These are phyloP conservation scores for Phialophora chinensis DNA, from an alignment of 2,329 filamentous ascomycete species.

Conservation along the genomic window DNA sequence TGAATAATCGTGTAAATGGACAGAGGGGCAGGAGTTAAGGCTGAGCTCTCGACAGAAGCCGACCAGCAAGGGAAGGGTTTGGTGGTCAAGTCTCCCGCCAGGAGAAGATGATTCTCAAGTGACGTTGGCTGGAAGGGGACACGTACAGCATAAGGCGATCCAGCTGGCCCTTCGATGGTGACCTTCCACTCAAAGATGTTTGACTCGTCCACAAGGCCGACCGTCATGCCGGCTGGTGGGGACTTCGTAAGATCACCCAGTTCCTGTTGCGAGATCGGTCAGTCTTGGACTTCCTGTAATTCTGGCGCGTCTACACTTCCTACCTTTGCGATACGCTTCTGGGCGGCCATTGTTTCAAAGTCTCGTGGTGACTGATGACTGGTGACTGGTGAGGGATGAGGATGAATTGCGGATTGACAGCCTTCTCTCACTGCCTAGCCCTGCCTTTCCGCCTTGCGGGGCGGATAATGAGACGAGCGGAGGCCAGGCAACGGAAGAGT, in stretches of 20 bases:
- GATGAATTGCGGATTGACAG: neutral
- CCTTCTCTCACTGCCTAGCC: slow-evolving; percentile 14
- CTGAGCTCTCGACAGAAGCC: neutral
- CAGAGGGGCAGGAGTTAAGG: neutral
- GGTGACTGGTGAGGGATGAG: neutral
- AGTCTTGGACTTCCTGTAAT: neutral
- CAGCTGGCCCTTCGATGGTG: slow-evolving; percentile 68
- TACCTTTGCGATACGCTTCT: slow-evolving; percentile 57
- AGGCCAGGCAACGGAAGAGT: slow-evolving; percentile 9
- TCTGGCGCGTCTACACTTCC: neutral
- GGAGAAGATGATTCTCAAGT: slow-evolving; percentile 1
- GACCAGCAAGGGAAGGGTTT: neutral
- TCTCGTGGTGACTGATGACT: neutral
- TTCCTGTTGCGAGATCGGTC: slow-evolving; percentile 55
- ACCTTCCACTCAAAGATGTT: slow-evolving; percentile 73
- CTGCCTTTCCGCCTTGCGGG: slow-evolving; percentile 7
- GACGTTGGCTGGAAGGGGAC: neutral
- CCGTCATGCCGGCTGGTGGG: slow-evolving; percentile 63
- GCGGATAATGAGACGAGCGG: neutral
- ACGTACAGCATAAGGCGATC: slow-evolving; percentile 69
- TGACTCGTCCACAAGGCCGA: slow-evolving; percentile 65
- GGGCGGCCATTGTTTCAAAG: slow-evolving; percentile 39
- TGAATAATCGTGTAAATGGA: neutral
- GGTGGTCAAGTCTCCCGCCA: slow-evolving; percentile 15
- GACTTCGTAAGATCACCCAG: slow-evolving; percentile 62